Base-by-base conservation (phyloP, 1,139 yeast genomes). In the Sugiyamaella paludigena region DNA sequence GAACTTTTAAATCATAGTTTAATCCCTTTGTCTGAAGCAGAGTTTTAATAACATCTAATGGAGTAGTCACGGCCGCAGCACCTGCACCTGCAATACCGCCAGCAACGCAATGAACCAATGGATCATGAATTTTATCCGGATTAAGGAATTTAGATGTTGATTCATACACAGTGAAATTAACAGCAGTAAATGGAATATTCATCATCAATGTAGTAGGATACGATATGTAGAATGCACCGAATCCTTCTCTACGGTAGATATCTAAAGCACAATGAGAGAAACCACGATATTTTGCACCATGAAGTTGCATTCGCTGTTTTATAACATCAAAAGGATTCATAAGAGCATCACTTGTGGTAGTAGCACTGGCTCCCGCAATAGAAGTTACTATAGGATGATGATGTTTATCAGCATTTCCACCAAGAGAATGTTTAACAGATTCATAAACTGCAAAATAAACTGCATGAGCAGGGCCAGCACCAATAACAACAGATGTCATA, bases 401-500 rank as follows among this genome's bases (percentile, higher is more conserved):
- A 53, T 79, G 84, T 4, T 61, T 52, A 45, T 68, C 69, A 33
- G 60, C 64, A 36, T 63, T 61, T 24, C 69, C 69, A 36, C 71
- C 76, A 53, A 76, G 75, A 49, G 65, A 70, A 28, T 86, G 81
- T 67, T 91, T 91, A 52, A 92, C 78, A 42, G 83, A 78, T 70
- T 92, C 99, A 69, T 91, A 94, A 7, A 95, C 96, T n/a, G 92
- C 85, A 69, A 91, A 92, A 70, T 94, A 94, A 12, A 94, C 87
- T 1, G 98, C 98, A 71, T 92, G 99, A 8, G 98, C 98, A 1
- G 99, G 99, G 4, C 98, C 99, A n/a, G 99, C 98, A 38, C 99
- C 99, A 55, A 92, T 66, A 9, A 91, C 82, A 56, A 94, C 96
- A 1, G 96, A 87, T 12, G 92, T 83, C 31, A 92, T 89, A 52